Conservation (phyloP, 768 basidiomycete genomes). For the Tylopilus sp. region DNA sequence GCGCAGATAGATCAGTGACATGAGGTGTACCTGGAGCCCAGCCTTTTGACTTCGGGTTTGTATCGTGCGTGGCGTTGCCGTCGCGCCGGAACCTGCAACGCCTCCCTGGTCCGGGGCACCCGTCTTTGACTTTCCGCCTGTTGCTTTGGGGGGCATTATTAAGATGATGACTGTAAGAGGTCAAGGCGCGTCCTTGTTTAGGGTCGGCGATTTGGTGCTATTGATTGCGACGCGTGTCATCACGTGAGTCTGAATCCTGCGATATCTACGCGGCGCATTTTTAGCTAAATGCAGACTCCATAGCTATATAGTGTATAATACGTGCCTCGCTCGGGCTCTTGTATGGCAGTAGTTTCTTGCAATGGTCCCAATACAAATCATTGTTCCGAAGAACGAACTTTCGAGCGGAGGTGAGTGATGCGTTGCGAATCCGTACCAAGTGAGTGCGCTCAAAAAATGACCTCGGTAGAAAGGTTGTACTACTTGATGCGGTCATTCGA, state of each 20-base stretch:
- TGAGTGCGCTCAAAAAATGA: no score
- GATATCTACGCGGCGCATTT: neutral
- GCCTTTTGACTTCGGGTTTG: conserved; percentile 81
- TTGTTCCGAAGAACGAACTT: no score
- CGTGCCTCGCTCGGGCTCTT: no score
- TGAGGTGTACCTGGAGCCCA: conserved; percentile 71
- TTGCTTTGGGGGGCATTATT: conserved; percentile 49
- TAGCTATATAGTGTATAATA: no score
- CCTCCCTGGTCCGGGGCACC: conserved; percentile 30
- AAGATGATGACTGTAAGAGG: conserved; percentile 31
- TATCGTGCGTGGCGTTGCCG: conserved; percentile 37
- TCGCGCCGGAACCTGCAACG: conserved; percentile 28
- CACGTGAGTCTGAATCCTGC: neutral
- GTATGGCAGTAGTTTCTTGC: no score
- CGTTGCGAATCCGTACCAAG: no score
- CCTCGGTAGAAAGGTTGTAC: no score
- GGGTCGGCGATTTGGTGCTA: conserved; percentile 31
- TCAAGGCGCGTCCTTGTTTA: conserved; percentile 32
- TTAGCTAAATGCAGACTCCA: neutral
- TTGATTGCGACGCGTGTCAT: conserved; percentile 1
- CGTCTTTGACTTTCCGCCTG: conserved; percentile 63
- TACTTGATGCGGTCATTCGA: no score
- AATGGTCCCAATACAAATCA: no score
- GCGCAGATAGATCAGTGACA: neutral
- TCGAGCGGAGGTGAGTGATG: no score